These are phyloP conservation scores for Malus sieversii DNA, from an alignment of 306 rosid genomes.

Conservation along the genomic window DNA sequence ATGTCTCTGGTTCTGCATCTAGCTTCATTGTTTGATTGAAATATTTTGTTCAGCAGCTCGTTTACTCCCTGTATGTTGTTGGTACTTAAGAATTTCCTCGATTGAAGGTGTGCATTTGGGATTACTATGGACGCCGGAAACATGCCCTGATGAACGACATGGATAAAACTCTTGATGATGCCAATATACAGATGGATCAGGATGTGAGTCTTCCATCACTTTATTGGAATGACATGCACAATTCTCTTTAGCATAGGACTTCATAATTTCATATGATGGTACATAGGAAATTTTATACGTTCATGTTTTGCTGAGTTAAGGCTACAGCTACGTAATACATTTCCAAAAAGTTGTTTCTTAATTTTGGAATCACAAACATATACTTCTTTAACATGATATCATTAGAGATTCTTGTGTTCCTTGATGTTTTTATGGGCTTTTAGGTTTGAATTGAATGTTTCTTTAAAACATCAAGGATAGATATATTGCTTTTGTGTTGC, in stretches of 20 bases:
- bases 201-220: conserved; percentile 52
- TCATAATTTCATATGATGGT: background rate
- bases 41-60: conserved; percentile 1
- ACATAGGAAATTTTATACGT: background rate
- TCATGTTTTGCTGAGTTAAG: background rate
- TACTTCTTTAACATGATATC: background rate
- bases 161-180: conserved; percentile 96
- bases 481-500: background rate
- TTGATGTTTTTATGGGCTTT: background rate
- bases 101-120: conserved; percentile 85
- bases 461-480: background rate
- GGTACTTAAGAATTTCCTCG: conserved; percentile 11
- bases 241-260: background rate
- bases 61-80: conserved; percentile 6
- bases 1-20: conserved; percentile 7
- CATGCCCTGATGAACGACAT: conserved; percentile 93
- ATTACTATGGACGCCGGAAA: conserved; percentile 71
- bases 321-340: background rate
- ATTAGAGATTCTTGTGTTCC: background rate
- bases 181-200: conserved; percentile 96
- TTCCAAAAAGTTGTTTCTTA: background rate
- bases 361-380: background rate
- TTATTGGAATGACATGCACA: background rate
- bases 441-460: background rate
- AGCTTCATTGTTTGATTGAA: background rate